A percentile compares a stretch with the other conserved stretches of the same genome.
Evolutionary conservation across 768 basidiomycete genomes (phyloP).

Genomic region (Tephrocybe sp.): DNA sequence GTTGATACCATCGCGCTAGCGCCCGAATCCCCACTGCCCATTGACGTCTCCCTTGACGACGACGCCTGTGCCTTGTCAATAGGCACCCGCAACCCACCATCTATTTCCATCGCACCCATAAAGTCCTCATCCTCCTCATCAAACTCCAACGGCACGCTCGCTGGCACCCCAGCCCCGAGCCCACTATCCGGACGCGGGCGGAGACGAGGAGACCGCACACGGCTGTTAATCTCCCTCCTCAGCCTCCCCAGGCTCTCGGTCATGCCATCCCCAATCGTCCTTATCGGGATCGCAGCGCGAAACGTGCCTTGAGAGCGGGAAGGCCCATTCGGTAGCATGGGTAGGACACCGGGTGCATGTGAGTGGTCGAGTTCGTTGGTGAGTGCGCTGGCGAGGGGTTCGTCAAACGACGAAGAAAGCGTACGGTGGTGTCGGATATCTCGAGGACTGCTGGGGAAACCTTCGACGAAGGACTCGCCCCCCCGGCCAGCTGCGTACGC

Average conservation of each 20-base stretch:
- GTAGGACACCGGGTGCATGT: constrained; percentile 48
- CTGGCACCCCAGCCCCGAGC: constrained; percentile 23
- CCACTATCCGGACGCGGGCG: constrained; percentile 22
- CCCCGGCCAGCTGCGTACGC: constrained; percentile 37
- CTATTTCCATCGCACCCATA: constrained; percentile 10
- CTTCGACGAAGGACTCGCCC: constrained; percentile 53
- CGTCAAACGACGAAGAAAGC: constrained; percentile 66
- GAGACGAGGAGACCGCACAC: constrained; percentile 43
- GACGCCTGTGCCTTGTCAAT: constrained; percentile 13
- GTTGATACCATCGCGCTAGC: constrained; percentile 30
- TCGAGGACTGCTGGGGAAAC: constrained; percentile 35
- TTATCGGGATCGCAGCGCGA: constrained; percentile 54
- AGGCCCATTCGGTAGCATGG: constrained; percentile 79
- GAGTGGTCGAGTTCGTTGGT: constrained; percentile 55
- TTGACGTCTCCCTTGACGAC: constrained; percentile 23
- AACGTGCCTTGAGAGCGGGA: constrained; percentile 32
- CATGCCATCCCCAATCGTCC: constrained; percentile 53
- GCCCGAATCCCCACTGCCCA: constrained; percentile 26
- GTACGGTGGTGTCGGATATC: constrained; percentile 32
- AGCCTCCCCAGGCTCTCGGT: constrained; percentile 60
- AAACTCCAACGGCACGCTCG: constrained; percentile 51
- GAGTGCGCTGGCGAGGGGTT: constrained; percentile 75
- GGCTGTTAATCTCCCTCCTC: constrained; percentile 48
- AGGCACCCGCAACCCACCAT: constrained; percentile 10
- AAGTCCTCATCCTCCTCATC: constrained; percentile 73